These are phyloP conservation scores for Psidium guajava DNA, from an alignment of 345 rosid genomes.

Conservation along the genomic window DNA sequence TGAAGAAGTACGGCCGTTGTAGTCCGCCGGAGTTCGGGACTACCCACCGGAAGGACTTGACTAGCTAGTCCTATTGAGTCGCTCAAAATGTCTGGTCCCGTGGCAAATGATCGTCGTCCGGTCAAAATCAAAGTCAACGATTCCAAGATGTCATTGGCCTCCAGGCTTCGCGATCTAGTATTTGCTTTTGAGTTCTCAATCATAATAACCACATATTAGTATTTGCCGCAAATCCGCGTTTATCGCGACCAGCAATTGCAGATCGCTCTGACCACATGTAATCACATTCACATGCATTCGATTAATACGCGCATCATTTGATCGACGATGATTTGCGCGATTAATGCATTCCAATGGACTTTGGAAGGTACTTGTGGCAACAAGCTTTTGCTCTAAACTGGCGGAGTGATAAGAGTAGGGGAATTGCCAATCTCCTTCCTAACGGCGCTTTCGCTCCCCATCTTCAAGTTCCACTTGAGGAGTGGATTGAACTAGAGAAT, in stretches of 20 bases:
- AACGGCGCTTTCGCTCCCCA: background rate
- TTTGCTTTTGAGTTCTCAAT: background rate
- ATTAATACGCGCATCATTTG: background rate
- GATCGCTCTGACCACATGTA: fast-evolving
- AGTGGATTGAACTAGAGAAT: background rate
- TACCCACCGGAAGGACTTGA: background rate
- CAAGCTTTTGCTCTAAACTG: background rate
- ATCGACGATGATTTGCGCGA: background rate
- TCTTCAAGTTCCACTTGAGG: background rate
- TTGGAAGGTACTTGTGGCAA: background rate
- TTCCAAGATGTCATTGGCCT: too few species aligned
- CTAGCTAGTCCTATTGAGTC: background rate
- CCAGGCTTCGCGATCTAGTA: background rate
- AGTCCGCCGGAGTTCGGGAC: background rate
- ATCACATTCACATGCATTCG: too few species aligned
- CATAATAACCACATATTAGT: background rate
- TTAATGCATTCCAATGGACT: background rate
- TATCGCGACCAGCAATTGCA: background rate
- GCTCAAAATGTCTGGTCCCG: background rate
- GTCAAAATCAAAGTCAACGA: background rate
- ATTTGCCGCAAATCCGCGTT: background rate
- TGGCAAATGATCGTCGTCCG: background rate
- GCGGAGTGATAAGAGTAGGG: background rate
- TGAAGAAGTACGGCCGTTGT: background rate
- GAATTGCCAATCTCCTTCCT: background rate